Evolutionary conservation across 805 yeast species (phyloP), one percentile per base, ranked within the genome.

Genomic region (Spathaspora passalidarum): DNA sequence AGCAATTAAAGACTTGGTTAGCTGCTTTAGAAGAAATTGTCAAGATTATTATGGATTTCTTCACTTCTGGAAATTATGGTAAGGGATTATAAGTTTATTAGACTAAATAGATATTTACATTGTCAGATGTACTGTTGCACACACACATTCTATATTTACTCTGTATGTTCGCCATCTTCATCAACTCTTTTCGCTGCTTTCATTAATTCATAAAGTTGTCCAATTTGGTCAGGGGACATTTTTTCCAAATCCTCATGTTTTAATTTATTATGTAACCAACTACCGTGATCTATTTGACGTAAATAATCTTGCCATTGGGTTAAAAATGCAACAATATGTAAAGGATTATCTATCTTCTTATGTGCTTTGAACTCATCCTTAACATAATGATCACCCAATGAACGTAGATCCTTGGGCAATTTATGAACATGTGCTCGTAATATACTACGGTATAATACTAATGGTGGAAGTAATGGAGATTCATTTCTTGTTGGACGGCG

Each of bases 261-360:
- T 59, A 94, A 68, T 50, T 66, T 68, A 11, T 71, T 73, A 35
- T 65, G 62, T 53, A 62, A 55, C 76, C 77, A 73, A 7, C 52
- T 50, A 0, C 72, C 75, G 3, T 71, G 80, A 22, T 80, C 76
- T 19, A 87, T 76, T 61, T 71, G 68, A 10, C 74, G 68, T 49
- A 86, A 72, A 56, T 87, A 87, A 50, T 85, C 92, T 64, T 94
- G 99, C 99, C 99, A 94, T 49, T 88, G 84, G 1, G 96, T 81
- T 50, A 94, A 73, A 56, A 94, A 94, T 9, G 97, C 99, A 9
- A 94, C 90, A 26, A 94, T 89, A 59, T 92, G 96, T 19, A 89
- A 73, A 2, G 99, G 98, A 62, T 94, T 90, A 53, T 89, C 96
- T 5, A 85, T 78, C 40, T 72, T 65, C 49, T 82, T 79, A 66